These are phyloP conservation scores for Phanerodontia chrysosporium DNA, from an alignment of 768 basidiomycete species.

Conservation along the genomic window DNA sequence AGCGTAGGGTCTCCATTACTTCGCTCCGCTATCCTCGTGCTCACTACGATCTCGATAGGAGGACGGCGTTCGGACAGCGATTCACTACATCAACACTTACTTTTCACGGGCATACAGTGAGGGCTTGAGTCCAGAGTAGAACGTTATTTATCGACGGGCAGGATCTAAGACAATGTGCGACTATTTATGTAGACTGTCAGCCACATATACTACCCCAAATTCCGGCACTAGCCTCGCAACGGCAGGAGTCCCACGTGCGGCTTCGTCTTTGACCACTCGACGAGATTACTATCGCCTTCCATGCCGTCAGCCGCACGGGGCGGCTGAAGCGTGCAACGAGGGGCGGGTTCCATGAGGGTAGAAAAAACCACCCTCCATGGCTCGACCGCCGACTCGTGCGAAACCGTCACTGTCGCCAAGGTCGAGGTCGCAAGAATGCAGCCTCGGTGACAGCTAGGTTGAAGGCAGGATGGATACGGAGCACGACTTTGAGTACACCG, in stretches of 20 bases:
- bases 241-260: constrained; percentile 82
- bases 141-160: not conserved
- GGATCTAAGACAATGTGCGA: not conserved
- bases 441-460: not conserved
- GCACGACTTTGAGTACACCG: not conserved
- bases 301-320: not conserved
- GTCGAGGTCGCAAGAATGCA: not conserved
- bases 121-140: constrained; percentile 14
- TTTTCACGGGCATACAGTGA: constrained; percentile 34
- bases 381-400: constrained; percentile 9
- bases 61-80: constrained; percentile 55
- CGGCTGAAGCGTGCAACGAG: not conserved
- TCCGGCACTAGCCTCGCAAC: constrained; percentile 73
- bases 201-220: constrained; percentile 80
- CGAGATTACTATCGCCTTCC: constrained; percentile 47
- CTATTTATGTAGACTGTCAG: constrained; percentile 41
- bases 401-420: constrained; percentile 3
- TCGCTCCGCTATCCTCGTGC: not conserved
- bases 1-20: constrained; percentile 24
- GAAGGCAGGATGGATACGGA: not conserved
- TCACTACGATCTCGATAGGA: constrained; percentile 34
- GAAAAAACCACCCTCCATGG: constrained; percentile 6
- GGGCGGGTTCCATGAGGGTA: constrained; percentile 9
- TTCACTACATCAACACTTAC: constrained; percentile 52
- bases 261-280: constrained; percentile 38